phyloP scores from a whole-genome alignment of 2,329 filamentous ascomycete species.

The Colletotrichum abscissum region DNA sequence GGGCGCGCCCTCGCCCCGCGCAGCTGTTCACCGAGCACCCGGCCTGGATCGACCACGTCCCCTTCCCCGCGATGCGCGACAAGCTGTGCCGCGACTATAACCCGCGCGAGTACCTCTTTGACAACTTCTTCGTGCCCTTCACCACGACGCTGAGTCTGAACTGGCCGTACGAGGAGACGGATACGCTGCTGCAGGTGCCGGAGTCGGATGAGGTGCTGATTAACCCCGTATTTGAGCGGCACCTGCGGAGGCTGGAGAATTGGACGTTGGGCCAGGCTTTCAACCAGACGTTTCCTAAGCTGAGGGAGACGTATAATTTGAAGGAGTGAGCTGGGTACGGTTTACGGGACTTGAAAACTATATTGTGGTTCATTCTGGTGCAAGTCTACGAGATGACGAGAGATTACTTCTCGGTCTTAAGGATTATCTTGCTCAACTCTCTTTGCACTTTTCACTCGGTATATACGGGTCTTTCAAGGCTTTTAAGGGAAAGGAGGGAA shows the following conservation, averaged over 20 bases:
- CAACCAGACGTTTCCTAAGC: conserved; percentile 69
- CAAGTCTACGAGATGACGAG: not conserved
- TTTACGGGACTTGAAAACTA: too few relatives aligned
- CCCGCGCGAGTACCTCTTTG: conserved; percentile 70
- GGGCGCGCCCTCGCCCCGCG: conserved; percentile 72
- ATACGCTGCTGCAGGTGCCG: conserved; percentile 72
- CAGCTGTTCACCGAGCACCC: conserved; percentile 79
- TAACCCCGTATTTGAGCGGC: conserved; percentile 87
- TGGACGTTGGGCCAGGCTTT: conserved; percentile 84
- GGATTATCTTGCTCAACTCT: not conserved
- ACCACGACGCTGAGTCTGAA: conserved; percentile 81
- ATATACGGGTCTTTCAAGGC: not conserved
- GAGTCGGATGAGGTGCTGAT: conserved; percentile 77
- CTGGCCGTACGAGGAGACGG: conserved; percentile 84
- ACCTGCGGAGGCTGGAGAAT: conserved; percentile 79
- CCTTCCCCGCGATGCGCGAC: conserved; percentile 83
- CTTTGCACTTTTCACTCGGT: not conserved
- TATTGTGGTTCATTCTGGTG: too few relatives aligned
- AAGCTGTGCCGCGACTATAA: conserved; percentile 65
- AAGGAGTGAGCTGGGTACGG: conserved; percentile 38
- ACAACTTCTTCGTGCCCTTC: conserved; percentile 86
- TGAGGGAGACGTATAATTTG: conserved; percentile 58
- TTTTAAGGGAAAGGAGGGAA: not conserved
- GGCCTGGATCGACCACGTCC: conserved; percentile 84
- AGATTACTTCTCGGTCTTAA: not conserved